Percentiles rank a stretch among this genome's conserved stretches.
These are phyloP conservation scores for Magnaporthiopsis rhizophila DNA, from an alignment of 2,329 filamentous ascomycete genomes.

Conservation along the genomic window DNA sequence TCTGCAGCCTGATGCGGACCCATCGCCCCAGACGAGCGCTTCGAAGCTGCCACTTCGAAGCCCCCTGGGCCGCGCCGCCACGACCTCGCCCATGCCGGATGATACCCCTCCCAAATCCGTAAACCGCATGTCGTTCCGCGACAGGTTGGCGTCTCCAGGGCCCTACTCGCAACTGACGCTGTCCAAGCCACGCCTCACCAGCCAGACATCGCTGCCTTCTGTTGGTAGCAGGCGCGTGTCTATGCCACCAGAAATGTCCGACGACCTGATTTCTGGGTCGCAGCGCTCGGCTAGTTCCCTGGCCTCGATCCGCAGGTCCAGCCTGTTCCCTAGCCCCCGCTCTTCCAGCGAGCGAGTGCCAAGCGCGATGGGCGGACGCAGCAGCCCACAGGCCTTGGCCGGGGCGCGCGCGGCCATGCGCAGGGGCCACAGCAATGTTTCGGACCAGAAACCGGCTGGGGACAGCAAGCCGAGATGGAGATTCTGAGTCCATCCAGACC, in stretches of 20 bases:
- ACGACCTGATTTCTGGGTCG: constrained; percentile 18
- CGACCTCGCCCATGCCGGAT: constrained; percentile 39
- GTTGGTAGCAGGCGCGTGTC: constrained; percentile 42
- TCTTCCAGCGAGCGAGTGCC: constrained; percentile 15
- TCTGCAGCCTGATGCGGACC: constrained; percentile 49
- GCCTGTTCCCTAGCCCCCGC: constrained; percentile 44
- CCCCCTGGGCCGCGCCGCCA: constrained; percentile 35
- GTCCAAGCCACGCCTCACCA: constrained; percentile 34
- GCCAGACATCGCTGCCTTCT: constrained; percentile 35
- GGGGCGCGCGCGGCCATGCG: constrained; percentile 37
- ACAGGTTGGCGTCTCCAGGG: constrained; percentile 41
- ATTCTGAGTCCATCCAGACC: constrained; percentile 17
- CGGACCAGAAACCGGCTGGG: constrained; percentile 25
- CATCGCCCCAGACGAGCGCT: constrained; percentile 40
- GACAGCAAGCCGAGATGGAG: constrained; percentile 45
- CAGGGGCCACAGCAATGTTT: constrained; percentile 23
- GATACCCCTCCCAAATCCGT: constrained; percentile 36
- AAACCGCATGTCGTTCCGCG: constrained; percentile 43
- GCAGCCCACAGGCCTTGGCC: constrained; percentile 35
- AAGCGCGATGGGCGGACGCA: constrained; percentile 5
- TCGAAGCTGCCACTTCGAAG: constrained; percentile 45
- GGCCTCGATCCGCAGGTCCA: constrained; percentile 39
- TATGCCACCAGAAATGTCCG: constrained; percentile 34
- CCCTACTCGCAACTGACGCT: constrained; percentile 38
- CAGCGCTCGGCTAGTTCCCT: constrained; percentile 50